Base-by-base conservation (phyloP, 495 filamentous ascomycete species). In the Trichoderma erinaceum region DNA sequence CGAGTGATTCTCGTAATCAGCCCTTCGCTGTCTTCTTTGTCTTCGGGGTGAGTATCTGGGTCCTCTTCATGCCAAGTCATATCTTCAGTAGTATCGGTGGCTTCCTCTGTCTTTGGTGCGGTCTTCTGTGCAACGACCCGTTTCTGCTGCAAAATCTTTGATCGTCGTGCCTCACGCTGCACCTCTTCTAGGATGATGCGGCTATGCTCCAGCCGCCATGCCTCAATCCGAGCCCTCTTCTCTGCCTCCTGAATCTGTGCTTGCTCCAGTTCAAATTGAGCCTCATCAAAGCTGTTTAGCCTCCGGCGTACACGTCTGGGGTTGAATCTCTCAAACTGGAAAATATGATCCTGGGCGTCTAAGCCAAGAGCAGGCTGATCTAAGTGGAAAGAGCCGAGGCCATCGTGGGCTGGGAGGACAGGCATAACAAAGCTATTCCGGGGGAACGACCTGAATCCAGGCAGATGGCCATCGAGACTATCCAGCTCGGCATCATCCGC, bases 181-280 rank as follows among this genome's bases (percentile, higher is more conserved):
- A 99, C 93, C 75, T 97, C 91, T 63, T 97, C 90, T 41, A 98
- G 75, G 52, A 99, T 78, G 21, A 89, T 85, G 69, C 83, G 83
- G 72, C 92, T 97, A 75, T 98, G 96, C 73, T 98, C 95, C 73
- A 95, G 78, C 69, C 93, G 84, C 95, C 95, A 99, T 56, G 86
- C 82, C 76, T 97, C 92, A 78, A 99, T 96, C 70, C 93, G 83
- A 71, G 87, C 84, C 73, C 87, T 90, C 64, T 90, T 87, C 61
- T 97, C 91, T 15, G 82, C 76, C 68, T 88, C 86, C 69, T 84
- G 81, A 27, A 79, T 79, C 38, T 84, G 83, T 52, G 87, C 84
- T 63, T 82, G 82, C 69, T 90, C 86, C n/a, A 86, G 68, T 68
- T 85, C 83, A 41, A 82, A 64, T 52, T 75, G 75, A 4, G 77